Evolutionary conservation across 805 yeast genomes (phyloP), one percentile per base, ranked within the genome.

Genomic region (Saturnispora quitensis): DNA sequence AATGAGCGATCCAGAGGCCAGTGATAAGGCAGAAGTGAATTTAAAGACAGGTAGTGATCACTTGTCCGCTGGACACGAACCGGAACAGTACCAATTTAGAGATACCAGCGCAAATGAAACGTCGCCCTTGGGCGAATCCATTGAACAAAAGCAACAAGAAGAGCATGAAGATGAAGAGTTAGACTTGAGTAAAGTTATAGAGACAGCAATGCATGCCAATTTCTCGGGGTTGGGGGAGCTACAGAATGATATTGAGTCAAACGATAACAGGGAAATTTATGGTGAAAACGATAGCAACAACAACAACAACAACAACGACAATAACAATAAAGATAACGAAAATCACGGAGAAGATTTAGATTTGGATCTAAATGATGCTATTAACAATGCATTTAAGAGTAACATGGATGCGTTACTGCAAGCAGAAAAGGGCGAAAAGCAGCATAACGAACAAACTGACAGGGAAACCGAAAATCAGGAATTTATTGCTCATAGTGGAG

Each of bases 151-250:
- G 27, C 45, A 43, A 43, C 25, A 42, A 6, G 36, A 48, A 13
- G 53, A 40, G 13, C 28, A 20, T 4, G 47, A 40, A 22, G 50
- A 34, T 10, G 31, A 27, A 20, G 13, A 25, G 9, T n/a, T 22
- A 5, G 51, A 51, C n/a, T 38, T 57, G 18, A 53, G 50, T 9
- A 36, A 45, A 17, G 59, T 48, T 1, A 57, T 58, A 45, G 58
- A 51, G 8, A 55, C 52, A 36, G 60, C 59, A 3, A 47, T 58
- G 9, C 22, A 42, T 34, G 55, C 53, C 13, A 50, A 51, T 24
- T 38, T 40, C 33, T 27, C 20, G 12, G 20, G 15, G 9, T 28
- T n/a, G 9, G 42, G 13, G 20, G 22, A 38, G 13, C 42, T n/a
- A 12, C 42, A 18, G 22, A 20, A 38, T 13, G 24, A 18, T 18